Evolutionary conservation across 768 basidiomycete species (phyloP).

Genomic region (Tephrocybe sp.): DNA sequence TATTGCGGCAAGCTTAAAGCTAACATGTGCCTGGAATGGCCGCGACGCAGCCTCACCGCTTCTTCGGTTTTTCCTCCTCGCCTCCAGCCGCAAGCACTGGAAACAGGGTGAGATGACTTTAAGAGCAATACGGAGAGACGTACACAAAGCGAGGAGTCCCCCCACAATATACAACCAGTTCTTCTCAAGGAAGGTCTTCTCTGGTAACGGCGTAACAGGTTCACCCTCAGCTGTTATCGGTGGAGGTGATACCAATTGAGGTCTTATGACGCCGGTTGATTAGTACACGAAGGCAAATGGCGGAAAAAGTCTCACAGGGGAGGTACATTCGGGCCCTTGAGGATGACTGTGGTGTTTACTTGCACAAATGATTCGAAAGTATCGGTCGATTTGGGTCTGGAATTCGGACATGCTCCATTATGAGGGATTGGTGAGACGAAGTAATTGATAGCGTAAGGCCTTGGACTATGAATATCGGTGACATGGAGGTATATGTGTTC

Average conservation of each 20-base stretch:
- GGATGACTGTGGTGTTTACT: conserved; percentile 51
- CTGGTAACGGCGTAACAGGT: conserved; percentile 54
- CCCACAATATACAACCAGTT: conserved; percentile 85
- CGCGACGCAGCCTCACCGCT: conserved; percentile 6
- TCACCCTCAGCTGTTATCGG: conserved; percentile 65
- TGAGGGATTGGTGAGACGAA: conserved; percentile 67
- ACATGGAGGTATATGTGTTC: conserved; percentile 61
- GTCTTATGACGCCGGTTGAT: conserved; percentile 37
- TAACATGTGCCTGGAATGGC: neutral
- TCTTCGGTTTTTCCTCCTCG: conserved; percentile 36
- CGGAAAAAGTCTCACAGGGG: conserved; percentile 49
- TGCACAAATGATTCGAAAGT: conserved; percentile 29
- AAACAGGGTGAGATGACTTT: neutral
- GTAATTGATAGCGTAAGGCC: conserved; percentile 69
- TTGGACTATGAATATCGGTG: conserved; percentile 32
- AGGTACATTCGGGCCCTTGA: conserved; percentile 46
- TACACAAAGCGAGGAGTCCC: conserved; percentile 57
- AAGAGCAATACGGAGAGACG: neutral
- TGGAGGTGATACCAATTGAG: conserved; percentile 65
- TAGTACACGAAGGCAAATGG: neutral
- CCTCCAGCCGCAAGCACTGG: conserved; percentile 32
- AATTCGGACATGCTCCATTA: conserved; percentile 60
- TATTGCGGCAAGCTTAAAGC: neutral
- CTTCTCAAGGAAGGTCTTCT: conserved; percentile 82
- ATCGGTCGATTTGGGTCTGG: conserved; percentile 22